A percentile compares a stretch with the other conserved stretches of the same genome.
Conservation (phyloP, 164 flowering plant species). For the Sedum album region DNA sequence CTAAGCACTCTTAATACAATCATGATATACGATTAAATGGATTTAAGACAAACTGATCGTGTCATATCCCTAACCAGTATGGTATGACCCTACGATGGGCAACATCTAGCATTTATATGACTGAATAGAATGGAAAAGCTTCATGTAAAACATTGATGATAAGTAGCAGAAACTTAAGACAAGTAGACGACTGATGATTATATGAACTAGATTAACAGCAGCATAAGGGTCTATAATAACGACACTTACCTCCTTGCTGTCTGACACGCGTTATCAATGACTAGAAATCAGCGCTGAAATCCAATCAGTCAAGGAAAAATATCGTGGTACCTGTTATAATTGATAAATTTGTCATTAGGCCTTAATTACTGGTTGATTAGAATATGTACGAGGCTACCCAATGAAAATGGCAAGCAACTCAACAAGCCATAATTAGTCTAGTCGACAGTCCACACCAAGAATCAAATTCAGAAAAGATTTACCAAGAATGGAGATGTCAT, state of each 20-base stretch:
- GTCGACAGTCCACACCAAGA: neutral
- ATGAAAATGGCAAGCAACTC: neutral
- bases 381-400: neutral
- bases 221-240: neutral
- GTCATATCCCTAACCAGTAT: neutral
- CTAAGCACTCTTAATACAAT: neutral
- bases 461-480: constrained; percentile 4
- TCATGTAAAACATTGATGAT: neutral
- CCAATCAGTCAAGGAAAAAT: neutral
- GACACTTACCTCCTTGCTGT: neutral
- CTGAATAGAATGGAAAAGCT: neutral
- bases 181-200: neutral
- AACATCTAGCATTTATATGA: neutral
- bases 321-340: constrained; percentile 1
- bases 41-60: neutral
- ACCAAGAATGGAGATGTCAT: constrained; percentile 3
- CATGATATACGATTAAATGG: neutral
- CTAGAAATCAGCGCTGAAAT: neutral
- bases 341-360: neutral
- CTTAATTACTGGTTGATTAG: neutral
- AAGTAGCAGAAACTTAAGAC: neutral
- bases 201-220: neutral
- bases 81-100: neutral
- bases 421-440: neutral
- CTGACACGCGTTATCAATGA: neutral